Evolutionary conservation across 116 monocot genomes (phyloP).

Genomic region (Iris pallida): DNA sequence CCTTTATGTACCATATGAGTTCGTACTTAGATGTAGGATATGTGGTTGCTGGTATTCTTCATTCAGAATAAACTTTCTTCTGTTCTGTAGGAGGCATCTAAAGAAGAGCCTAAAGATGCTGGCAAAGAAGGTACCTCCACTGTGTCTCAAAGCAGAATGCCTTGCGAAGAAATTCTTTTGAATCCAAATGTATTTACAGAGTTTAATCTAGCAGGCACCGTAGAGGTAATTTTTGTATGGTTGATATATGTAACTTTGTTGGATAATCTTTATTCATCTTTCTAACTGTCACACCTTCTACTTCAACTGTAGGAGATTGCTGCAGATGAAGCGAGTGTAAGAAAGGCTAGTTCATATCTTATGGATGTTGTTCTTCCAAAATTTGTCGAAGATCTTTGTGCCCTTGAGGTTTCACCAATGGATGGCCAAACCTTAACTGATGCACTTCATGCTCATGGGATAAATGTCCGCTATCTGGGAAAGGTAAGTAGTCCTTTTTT

Average conservation of each 20-base stretch:
- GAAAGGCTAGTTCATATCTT: slow-evolving; percentile 76
- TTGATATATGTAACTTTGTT: neutral
- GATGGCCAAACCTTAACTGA: slow-evolving; percentile 96
- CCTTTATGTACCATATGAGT: too few species aligned
- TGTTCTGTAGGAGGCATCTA: slow-evolving; percentile 22
- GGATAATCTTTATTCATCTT: neutral
- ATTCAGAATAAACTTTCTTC: slow-evolving; percentile 3
- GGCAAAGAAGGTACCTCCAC: slow-evolving; percentile 16
- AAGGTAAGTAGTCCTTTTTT: slow-evolving; percentile 37
- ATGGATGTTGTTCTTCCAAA: slow-evolving; percentile 75
- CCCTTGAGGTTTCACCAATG: slow-evolving; percentile 93
- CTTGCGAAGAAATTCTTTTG: slow-evolving; percentile 45
- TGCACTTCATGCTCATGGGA: slow-evolving; percentile 86
- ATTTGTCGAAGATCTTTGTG: slow-evolving; percentile 87
- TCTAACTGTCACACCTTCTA: slow-evolving; percentile 4
- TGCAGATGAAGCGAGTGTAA: slow-evolving; percentile 74
- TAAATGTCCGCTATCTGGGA: slow-evolving; percentile 95
- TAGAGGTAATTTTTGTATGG: slow-evolving; percentile 48
- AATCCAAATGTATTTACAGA: slow-evolving; percentile 98
- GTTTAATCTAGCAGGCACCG: slow-evolving; percentile 69
- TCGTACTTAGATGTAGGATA: too few species aligned
- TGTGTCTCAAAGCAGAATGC: slow-evolving; percentile 1
- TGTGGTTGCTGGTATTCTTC: neutral
- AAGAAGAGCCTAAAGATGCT: slow-evolving; percentile 6
- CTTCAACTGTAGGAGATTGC: slow-evolving; percentile 59